These are phyloP conservation scores for Perilla frutescens DNA, from an alignment of 257 asterid species.

Conservation along the genomic window DNA sequence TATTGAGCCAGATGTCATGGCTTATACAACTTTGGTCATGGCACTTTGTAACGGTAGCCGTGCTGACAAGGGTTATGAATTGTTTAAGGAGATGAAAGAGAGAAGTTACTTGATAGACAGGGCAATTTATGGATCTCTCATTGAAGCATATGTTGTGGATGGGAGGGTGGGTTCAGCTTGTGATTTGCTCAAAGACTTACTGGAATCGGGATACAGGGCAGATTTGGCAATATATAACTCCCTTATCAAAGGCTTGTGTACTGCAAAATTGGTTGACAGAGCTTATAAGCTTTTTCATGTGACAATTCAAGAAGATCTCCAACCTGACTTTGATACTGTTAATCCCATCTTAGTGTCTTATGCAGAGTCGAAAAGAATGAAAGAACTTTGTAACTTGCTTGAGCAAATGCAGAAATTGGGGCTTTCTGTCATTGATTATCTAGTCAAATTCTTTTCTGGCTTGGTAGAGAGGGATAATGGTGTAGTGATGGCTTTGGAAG, in stretches of 20 bases:
- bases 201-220: slow-evolving; percentile 89
- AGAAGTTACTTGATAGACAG: slow-evolving; percentile 77
- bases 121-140: slow-evolving; percentile 79
- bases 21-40: slow-evolving; percentile 74
- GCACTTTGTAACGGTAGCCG: slow-evolving; percentile 69
- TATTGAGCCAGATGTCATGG: slow-evolving; percentile 89
- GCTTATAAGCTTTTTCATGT: slow-evolving; percentile 81
- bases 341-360: slow-evolving; percentile 70
- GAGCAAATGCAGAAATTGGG: slow-evolving; percentile 68
- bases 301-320: slow-evolving; percentile 80
- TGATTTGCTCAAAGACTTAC: slow-evolving; percentile 83
- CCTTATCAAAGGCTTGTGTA: slow-evolving; percentile 82
- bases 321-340: slow-evolving; percentile 73
- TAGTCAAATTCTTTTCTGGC: slow-evolving; percentile 63
- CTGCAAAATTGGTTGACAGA: slow-evolving; percentile 59
- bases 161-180: slow-evolving; percentile 80
- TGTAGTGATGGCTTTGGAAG: slow-evolving; percentile 57
- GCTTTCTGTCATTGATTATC: slow-evolving; percentile 47
- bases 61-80: slow-evolving; percentile 62
- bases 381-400: slow-evolving; percentile 67
- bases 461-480: slow-evolving; percentile 50
- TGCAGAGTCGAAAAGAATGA: slow-evolving; percentile 68
- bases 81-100: slow-evolving; percentile 88
- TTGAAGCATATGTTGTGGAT: slow-evolving; percentile 78
- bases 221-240: slow-evolving; percentile 82